Evolutionary conservation across 1,284 basidiomycete genomes (phyloP), one percentile per base, ranked within the genome.

Genomic region (Naganishia cerealis): DNA sequence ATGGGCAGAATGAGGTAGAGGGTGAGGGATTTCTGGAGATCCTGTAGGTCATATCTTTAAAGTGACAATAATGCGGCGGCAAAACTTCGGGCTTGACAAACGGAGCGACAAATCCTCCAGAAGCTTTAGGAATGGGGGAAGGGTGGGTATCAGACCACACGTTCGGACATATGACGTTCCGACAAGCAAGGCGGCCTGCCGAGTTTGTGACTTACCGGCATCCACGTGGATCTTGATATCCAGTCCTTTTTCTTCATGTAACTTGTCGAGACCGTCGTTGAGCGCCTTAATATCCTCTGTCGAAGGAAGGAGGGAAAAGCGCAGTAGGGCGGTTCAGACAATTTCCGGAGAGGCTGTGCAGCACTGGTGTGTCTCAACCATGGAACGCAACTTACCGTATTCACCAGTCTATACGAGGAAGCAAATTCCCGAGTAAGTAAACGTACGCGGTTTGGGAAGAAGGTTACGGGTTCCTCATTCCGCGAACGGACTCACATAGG

Each of bases 61-160:
- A 33, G 29, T 33, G 6, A 33, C 29, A 2, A 6, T 6, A 33
- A 33, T 33, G 29, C 29, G 29, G 29, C 29, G n/a, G n/a, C n/a
- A n/a, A n/a, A n/a, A 33, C 29, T 33, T 75, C 71, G 1, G 79
- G 78, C 21, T 61, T 66, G 55, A 78, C 74, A 68, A 79, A 80
- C 1, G 79, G 79, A 2, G 73, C 77, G n/a, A 79, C 78, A 65
- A 80, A 79, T 1, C 77, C 79, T 15, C 78, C 77, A 12, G 70
- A 72, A 16, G 77, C 76, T 9, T 67, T 39, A n/a, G 39, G 15
- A 12, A 53, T 13, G 38, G 13, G 9, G n/a, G n/a, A n/a, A n/a
- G n/a, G n/a, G n/a, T n/a, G n/a, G 13, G n/a, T 13, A 24, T 50
- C 21, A 50, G 46, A 50, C 39, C 16, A 0, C 16, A 13, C 38